phyloP scores from a whole-genome alignment of 139 green algal species.

The Pleodorina starrii region DNA sequence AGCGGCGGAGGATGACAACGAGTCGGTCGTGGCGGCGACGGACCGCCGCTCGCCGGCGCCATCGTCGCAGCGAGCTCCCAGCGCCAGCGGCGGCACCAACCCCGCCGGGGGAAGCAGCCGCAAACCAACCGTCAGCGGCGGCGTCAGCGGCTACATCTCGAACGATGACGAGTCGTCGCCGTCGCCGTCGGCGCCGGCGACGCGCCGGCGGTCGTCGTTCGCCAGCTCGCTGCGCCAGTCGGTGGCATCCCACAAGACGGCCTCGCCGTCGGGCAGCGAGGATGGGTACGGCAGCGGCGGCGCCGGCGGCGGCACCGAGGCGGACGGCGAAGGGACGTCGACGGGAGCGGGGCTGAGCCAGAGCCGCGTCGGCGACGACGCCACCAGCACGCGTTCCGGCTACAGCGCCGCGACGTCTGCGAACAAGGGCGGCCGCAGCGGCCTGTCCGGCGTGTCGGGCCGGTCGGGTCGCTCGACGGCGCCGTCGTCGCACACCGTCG shows the following conservation, averaged over 20 bases:
- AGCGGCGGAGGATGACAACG: not conserved
- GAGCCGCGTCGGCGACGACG: constrained; percentile 1
- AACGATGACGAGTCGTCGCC: not conserved
- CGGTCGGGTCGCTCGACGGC: not conserved
- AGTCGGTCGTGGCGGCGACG: not conserved
- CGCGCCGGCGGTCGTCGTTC: constrained; percentile 11
- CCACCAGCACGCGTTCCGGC: constrained; percentile 16
- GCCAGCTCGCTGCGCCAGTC: constrained; percentile 27
- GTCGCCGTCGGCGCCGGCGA: not conserved
- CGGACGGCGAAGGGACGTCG: not conserved
- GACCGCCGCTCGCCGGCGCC: not conserved
- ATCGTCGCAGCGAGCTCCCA: not conserved
- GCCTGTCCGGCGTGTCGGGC: not conserved
- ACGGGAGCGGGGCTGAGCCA: not conserved
- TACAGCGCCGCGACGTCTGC: not conserved
- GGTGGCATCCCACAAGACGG: not conserved
- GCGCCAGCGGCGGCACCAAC: not conserved
- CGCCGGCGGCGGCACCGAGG: not conserved
- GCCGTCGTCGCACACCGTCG: constrained; percentile 1
- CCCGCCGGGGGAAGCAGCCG: not conserved
- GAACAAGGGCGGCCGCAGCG: not conserved
- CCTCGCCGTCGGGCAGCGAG: not conserved
- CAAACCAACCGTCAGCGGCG: not conserved
- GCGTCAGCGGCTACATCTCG: not conserved
- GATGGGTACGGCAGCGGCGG: not conserved